phyloP scores from a whole-genome alignment of 768 basidiomycete genomes.

The Naematelia encephala region DNA sequence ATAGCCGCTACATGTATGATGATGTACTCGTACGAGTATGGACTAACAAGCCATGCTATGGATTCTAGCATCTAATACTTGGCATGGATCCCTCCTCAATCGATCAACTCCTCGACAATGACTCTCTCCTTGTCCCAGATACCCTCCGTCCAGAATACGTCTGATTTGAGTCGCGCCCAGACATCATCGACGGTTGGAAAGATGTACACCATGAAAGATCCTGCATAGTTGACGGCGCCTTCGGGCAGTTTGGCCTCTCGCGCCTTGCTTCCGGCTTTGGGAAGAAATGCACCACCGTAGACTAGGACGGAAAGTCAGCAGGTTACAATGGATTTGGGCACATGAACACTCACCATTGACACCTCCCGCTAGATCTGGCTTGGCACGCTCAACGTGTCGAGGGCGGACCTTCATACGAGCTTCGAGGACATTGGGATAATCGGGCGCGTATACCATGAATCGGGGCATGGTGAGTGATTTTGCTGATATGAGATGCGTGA shows the following conservation, averaged over 20 bases:
- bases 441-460: slow-evolving; percentile 44
- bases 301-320: slow-evolving; percentile 1
- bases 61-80: no score
- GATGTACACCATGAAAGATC: slow-evolving; percentile 36
- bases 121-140: slow-evolving; percentile 48
- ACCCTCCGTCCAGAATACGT: slow-evolving; percentile 44
- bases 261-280: slow-evolving; percentile 5
- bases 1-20: no score
- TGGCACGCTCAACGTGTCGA: slow-evolving; percentile 33
- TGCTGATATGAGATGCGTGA: no score
- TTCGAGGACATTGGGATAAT: slow-evolving; percentile 40
- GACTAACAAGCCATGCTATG: no score
- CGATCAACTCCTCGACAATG: slow-evolving; percentile 36
- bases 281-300: slow-evolving; percentile 13
- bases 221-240: slow-evolving; percentile 27
- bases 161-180: slow-evolving; percentile 36
- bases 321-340: not conserved
- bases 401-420: slow-evolving; percentile 35
- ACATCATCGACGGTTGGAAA: slow-evolving; percentile 32
- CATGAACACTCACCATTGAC: slow-evolving; percentile 16
- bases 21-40: no score
- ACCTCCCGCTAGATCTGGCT: slow-evolving; percentile 24
- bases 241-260: slow-evolving; percentile 10
- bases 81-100: no score
- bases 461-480: slow-evolving; percentile 33